Conservation (phyloP, 2,329 filamentous ascomycete species). For the Xylariaceae sp. region DNA sequence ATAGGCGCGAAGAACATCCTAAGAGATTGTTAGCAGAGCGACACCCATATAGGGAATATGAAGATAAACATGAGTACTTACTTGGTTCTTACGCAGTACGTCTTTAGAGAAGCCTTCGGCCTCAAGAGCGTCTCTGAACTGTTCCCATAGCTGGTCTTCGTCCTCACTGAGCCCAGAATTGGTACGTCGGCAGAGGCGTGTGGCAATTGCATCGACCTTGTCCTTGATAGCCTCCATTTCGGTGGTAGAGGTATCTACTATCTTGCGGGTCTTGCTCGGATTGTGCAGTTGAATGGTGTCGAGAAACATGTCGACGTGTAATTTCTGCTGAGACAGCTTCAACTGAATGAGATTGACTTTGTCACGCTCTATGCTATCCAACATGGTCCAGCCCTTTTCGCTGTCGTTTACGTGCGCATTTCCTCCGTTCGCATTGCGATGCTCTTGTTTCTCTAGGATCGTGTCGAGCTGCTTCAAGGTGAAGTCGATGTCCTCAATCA, state of each 20-base stretch:
- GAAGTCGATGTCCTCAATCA: conserved; percentile 53
- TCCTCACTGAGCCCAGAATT: conserved; percentile 38
- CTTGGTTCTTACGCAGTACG: conserved; percentile 55
- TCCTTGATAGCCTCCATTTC: conserved; percentile 54
- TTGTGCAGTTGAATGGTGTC: conserved; percentile 54
- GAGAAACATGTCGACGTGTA: conserved; percentile 52
- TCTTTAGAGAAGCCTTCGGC: conserved; percentile 55
- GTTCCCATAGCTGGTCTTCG: conserved; percentile 53
- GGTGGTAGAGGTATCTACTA: conserved; percentile 35
- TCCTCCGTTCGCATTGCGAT: conserved; percentile 17
- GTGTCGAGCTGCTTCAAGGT: conserved; percentile 52
- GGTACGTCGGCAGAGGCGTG: conserved; percentile 44
- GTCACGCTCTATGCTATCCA: conserved; percentile 35
- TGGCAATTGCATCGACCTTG: conserved; percentile 56
- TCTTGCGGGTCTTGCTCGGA: conserved; percentile 36
- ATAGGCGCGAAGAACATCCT: conserved; percentile 59
- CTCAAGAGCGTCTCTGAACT: conserved; percentile 56
- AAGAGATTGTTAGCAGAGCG: conserved; percentile 3
- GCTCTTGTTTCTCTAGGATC: conserved; percentile 46
- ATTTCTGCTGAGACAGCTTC: conserved; percentile 50
- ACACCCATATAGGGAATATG: not conserved
- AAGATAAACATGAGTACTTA: conserved; percentile 30
- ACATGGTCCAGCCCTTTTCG: conserved; percentile 29
- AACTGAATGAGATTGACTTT: conserved; percentile 40
- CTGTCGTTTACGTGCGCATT: conserved; percentile 29